Base-by-base conservation (phyloP, 2,329 filamentous ascomycete genomes). In the Parafenestella ontariensis region DNA sequence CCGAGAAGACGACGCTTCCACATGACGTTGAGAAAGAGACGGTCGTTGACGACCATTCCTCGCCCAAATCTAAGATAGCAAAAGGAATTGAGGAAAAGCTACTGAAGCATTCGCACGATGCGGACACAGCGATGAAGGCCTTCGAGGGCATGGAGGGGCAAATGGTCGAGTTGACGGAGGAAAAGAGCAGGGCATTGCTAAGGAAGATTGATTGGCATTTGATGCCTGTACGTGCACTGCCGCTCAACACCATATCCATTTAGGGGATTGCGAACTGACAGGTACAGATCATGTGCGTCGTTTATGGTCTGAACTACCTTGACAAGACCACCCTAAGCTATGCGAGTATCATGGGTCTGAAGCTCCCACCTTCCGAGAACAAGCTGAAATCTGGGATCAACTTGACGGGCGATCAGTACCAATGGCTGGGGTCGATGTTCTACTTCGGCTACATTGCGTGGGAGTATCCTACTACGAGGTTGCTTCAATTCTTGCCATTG, bases 381-480 rank as follows among this genome's bases (percentile, higher is more conserved):
- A 71, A 68, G 26, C 61, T 69, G 10, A 54, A 65, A 17, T 73
- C 72, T 18, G 81, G 82, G 21, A 77, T 82, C 46, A 59, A 72
- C 11, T 69, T 85, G 20, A 73, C 76, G 7, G 81, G 82, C 5
- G 73, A 80, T 36, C 76, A 86, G 42, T 85, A 83, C 56, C 79
- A 79, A 6, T 85, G 82, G 81, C 72, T 81, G 0, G 73, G 73
- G 8, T 78, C 69, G 34, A 79, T 84, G 66, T 83, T 83, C 58
- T 84, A 83, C 65, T 79, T 83, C 61, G 81, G 81, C 0, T 83
- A 83, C 49, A 67, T 84, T 15, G 83, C 81, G 2, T 88, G 82
- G 82, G 87, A 89, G 68, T 89, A 87, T 70, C 87, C 87, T 0
- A 89, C 87, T 1, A 87, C 83, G 65, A 81, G 84, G 11, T 79